These are phyloP conservation scores for Rhodocollybia butyracea DNA, from an alignment of 768 basidiomycete genomes.

Conservation along the genomic window DNA sequence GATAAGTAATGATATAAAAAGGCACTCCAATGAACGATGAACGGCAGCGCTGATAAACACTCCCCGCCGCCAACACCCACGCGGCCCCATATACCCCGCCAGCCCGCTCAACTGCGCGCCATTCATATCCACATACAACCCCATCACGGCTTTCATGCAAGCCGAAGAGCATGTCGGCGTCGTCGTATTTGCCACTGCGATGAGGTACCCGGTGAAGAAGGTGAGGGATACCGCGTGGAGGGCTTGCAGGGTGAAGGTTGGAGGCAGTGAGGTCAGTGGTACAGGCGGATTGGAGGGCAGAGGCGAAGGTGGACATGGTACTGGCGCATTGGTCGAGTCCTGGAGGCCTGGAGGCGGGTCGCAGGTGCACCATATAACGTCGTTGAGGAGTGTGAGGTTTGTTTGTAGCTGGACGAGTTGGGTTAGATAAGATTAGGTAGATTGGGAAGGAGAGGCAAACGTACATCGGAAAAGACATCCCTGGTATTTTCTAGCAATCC, in stretches of 20 bases:
- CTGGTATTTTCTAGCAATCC: conserved; percentile 56
- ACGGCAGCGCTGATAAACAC: too few species aligned
- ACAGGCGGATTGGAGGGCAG: conserved; percentile 47
- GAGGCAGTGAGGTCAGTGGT: conserved; percentile 47
- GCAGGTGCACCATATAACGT: conserved; percentile 77
- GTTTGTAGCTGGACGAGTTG: conserved; percentile 50
- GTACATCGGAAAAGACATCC: conserved; percentile 36
- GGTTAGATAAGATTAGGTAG: not conserved
- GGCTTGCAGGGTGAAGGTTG: conserved; percentile 60
- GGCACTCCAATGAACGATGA: not conserved
- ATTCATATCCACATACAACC: conserved; percentile 42
- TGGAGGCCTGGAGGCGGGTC: conserved; percentile 50
- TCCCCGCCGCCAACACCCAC: conserved; percentile 38
- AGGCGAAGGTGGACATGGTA: conserved; percentile 68
- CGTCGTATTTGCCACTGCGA: conserved; percentile 45
- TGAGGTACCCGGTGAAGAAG: conserved; percentile 57
- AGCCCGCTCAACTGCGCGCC: conserved; percentile 30
- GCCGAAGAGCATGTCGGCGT: conserved; percentile 56
- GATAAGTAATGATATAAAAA: not conserved
- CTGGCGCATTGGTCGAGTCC: conserved; percentile 53
- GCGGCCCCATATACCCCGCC: conserved; percentile 46
- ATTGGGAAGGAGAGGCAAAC: not conserved
- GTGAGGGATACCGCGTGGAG: conserved; percentile 62
- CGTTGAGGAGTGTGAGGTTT: conserved; percentile 61
- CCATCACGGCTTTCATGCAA: conserved; percentile 62